Evolutionary conservation across 345 rosid genomes (phyloP).

Genomic region (Salix viminalis): DNA sequence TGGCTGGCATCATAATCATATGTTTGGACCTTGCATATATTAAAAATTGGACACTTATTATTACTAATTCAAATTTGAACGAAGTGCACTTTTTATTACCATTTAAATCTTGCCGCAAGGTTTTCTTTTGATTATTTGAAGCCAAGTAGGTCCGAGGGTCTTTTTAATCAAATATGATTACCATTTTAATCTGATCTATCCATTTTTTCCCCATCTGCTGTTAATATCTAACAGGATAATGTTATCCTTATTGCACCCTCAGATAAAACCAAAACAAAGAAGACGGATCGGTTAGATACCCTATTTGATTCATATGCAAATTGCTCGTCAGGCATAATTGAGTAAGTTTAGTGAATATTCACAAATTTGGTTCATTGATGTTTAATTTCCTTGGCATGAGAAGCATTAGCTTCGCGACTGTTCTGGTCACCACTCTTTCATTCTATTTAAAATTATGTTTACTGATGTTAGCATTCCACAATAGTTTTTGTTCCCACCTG

Average conservation of each 20-base stretch:
- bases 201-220: not conserved
- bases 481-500: not conserved
- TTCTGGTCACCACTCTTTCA: not conserved
- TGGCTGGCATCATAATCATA: too few species aligned
- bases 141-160: not conserved
- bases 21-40: too few species aligned
- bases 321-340: slow-evolving; percentile 35
- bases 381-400: not conserved
- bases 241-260: not conserved
- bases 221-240: not conserved
- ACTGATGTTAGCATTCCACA: not conserved
- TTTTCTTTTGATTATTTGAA: not conserved
- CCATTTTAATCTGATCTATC: not conserved
- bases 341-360: slow-evolving; percentile 29
- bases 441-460: not conserved
- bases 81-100: not conserved
- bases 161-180: not conserved
- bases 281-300: slow-evolving; percentile 18
- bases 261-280: slow-evolving; percentile 33
- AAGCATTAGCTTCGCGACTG: not conserved
- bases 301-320: slow-evolving; percentile 41
- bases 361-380: not conserved
- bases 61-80: not conserved
- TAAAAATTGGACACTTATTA: too few species aligned
- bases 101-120: not conserved